phyloP scores from a whole-genome alignment of 805 yeast genomes.

The Metschnikowia cerradonensis region DNA sequence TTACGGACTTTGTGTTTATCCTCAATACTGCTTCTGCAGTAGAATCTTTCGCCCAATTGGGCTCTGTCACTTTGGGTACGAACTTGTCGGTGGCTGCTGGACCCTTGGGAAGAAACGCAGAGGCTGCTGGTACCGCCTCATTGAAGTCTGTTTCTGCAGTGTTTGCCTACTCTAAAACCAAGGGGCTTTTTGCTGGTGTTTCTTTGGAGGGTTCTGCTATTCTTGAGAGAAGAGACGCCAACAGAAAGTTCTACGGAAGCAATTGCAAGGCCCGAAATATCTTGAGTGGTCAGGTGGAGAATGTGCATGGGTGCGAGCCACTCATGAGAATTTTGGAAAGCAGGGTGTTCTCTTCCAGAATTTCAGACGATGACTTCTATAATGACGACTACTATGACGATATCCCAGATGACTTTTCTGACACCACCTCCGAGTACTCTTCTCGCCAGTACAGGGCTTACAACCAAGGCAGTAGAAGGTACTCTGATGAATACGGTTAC shows the following conservation, averaged over 20 bases:
- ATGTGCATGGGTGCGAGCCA: constrained; percentile 89
- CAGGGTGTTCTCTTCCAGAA: constrained; percentile 65
- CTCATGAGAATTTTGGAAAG: constrained; percentile 82
- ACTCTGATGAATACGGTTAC: constrained; percentile 29
- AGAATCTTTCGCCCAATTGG: constrained; percentile 87
- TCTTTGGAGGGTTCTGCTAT: constrained; percentile 95
- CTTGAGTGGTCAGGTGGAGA: constrained; percentile 80
- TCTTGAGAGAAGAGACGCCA: constrained; percentile 96
- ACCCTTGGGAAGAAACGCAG: constrained; percentile 95
- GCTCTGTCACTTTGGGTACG: constrained; percentile 93
- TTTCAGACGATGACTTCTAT: constrained; percentile 46
- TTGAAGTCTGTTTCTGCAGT: constrained; percentile 83
- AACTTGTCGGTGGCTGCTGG: constrained; percentile 96
- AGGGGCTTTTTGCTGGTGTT: constrained; percentile 96
- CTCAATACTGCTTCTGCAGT: constrained; percentile 86
- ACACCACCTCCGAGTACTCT: constrained; percentile 45
- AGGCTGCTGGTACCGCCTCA: constrained; percentile 94
- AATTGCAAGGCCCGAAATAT: constrained; percentile 85
- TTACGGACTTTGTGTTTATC: constrained; percentile 93
- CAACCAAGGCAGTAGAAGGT: constrained; percentile 20
- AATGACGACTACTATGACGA: constrained; percentile 68
- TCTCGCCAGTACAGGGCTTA: constrained; percentile 17
- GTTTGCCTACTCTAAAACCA: constrained; percentile 90
- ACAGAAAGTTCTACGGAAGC: constrained; percentile 88
- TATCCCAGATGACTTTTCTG: constrained; percentile 64